Evolutionary conservation across 1,139 yeast genomes (phyloP), one percentile per base, ranked within the genome.

Genomic region (Yamadazyma atmosphaerica): DNA sequence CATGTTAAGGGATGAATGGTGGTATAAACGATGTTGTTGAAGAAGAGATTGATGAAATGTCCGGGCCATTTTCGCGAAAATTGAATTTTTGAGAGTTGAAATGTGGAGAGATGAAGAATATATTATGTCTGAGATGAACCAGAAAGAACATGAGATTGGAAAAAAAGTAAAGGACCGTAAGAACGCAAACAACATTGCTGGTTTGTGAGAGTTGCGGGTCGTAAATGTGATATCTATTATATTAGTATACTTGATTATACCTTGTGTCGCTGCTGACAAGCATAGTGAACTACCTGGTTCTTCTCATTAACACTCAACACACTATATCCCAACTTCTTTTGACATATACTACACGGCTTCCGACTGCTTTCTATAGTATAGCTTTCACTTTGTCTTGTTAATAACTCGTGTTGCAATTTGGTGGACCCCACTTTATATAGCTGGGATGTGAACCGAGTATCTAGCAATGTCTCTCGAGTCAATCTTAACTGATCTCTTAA

Each of bases 251-350:
- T n/a, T n/a, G n/a, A n/a, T n/a, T n/a, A n/a, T n/a, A n/a, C n/a
- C n/a, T n/a, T n/a, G n/a, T n/a, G n/a, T n/a, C n/a, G n/a, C 11
- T 30, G 33, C 11, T 30, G 33, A 37, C 95, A 86, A 1, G 87
- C 88, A 54, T 82, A 87, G 55, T 87, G 96, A 2, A 83, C 79
- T 4, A 83, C 70, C 9, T 64, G 61, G n/a, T 73, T 73, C 37
- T 71, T 65, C 1, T 76, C 75, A 26, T 72, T 69, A 11, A 74
- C 74, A 21, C 81, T 70, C 29, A 83, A 63, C 1, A 86, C 83
- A 33, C 86, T 74, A 44, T 75, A 74, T 3, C 89, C 89, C 28
- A 86, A 65, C 16, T 74, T 59, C 46, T 79, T 79, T 18, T 68
- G 66, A 58, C 96, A 88, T 12, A 78, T 71, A 1, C 64, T 54